These are phyloP conservation scores for Apiotrichum gracile DNA, from an alignment of 1,284 basidiomycete genomes.

Conservation along the genomic window DNA sequence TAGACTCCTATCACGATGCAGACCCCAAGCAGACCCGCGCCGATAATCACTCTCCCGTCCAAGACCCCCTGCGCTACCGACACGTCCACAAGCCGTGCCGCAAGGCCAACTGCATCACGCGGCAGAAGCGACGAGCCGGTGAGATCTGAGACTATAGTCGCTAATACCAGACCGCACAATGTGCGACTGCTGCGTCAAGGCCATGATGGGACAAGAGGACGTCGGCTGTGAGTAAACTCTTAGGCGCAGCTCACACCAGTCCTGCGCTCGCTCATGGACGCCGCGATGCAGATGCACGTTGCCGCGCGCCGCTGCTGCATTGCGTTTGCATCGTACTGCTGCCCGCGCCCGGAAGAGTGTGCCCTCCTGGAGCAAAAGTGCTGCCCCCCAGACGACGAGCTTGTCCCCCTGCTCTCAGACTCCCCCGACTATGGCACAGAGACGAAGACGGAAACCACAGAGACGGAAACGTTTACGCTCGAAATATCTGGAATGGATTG, in stretches of 20 bases:
- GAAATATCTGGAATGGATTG: slow-evolving; percentile 23
- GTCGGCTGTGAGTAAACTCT: not conserved
- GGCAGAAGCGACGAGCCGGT: not conserved
- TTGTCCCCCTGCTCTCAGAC: not conserved
- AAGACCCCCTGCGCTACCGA: not conserved
- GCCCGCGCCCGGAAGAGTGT: not conserved
- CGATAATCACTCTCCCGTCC: not conserved
- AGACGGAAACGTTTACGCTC: not conserved
- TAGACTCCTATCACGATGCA: not conserved
- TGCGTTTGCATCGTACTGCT: slow-evolving; percentile 5
- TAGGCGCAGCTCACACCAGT: not conserved
- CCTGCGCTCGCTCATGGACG: not conserved
- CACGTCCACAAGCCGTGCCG: not conserved
- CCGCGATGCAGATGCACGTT: not conserved
- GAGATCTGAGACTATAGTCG: not conserved
- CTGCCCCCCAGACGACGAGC: not conserved
- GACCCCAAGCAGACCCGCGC: no score
- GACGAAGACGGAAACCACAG: not conserved
- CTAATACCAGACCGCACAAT: not conserved
- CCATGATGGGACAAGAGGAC: not conserved
- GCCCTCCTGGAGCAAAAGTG: not conserved
- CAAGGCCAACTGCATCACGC: not conserved
- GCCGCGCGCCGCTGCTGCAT: slow-evolving; percentile 5
- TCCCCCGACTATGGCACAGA: not conserved
- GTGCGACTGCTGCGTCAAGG: slow-evolving; percentile 6